Evolutionary conservation across 2,329 filamentous ascomycete genomes (phyloP).

Genomic region (Cordyceps sp.): DNA sequence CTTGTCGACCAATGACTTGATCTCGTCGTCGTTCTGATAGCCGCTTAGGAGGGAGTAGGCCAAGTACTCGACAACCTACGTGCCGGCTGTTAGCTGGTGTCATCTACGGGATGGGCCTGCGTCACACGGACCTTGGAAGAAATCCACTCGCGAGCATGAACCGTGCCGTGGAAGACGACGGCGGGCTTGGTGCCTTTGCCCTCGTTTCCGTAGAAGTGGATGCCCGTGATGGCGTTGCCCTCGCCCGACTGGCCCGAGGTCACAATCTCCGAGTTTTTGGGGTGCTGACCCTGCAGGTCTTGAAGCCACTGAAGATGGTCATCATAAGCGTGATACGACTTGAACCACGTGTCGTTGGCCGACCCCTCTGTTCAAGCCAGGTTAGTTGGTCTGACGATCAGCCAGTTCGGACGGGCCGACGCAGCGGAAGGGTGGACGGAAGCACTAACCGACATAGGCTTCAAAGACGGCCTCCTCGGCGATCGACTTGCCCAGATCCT

Average conservation of each 20-base stretch:
- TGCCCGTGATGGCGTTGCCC: conserved; percentile 41
- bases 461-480: conserved; percentile 14
- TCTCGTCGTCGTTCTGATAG: conserved; percentile 20
- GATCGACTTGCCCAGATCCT: conserved; percentile 22
- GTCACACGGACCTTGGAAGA: conserved; percentile 25
- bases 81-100: no score
- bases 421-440: no score
- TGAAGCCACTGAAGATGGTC: conserved; percentile 31
- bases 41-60: conserved; percentile 29
- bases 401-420: no score
- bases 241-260: conserved; percentile 28
- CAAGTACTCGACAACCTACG: conserved; percentile 31
- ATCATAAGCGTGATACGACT: conserved; percentile 32
- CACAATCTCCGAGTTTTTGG: conserved; percentile 29
- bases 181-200: conserved; percentile 30
- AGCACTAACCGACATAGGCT: conserved; percentile 14
- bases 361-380: conserved; percentile 8
- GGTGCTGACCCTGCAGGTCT: conserved; percentile 24
- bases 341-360: conserved; percentile 27
- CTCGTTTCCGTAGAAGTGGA: conserved; percentile 34
- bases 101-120: no score
- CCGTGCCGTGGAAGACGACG: conserved; percentile 37
- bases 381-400: no score
- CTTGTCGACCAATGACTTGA: conserved; percentile 33
- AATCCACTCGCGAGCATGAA: conserved; percentile 46